Base-by-base conservation (phyloP, 768 basidiomycete species). In the Hypholoma sublateritium region DNA sequence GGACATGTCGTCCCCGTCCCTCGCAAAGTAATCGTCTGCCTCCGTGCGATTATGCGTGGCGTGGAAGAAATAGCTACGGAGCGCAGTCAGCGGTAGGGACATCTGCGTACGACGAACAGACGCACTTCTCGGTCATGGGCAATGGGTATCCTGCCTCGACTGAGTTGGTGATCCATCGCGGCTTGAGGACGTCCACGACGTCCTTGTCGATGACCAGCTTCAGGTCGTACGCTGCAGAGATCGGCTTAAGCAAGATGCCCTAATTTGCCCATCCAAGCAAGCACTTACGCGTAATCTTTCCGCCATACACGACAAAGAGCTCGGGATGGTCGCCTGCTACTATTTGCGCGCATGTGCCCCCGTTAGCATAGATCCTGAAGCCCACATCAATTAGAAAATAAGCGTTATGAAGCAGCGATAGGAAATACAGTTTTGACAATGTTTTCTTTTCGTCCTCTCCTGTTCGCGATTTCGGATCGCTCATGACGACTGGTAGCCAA, bases 121-220 rank as follows among this genome's bases (percentile, higher is more conserved):
- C 65, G 48, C 64, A 94, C 93, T 83, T 88, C 71, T 87, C 86
- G 37, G 70, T 77, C 57, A 95, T 72, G 1, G 91, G 87, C 24
- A 84, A 70, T 17, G 77, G 74, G 56, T 81, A 74, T 11, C 78
- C 80, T 25, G 75, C 73, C 5, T 78, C 75, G n/a, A 95, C 77
- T 21, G 88, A 95, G 65, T 94, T 91, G 36, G 77, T 66, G 53
- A 98, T 76, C 94, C 95, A 98, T 25, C 80, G 73, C 0, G 95
- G 92, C 54, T 81, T 86, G 57, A 96, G 73, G 49, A 96, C 84
- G 60, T 93, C 88, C 54, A 85, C 75, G 0, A 77, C 75, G 3
- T 80, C 87, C 63, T 90, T 91, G 55, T 87, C 79, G 50, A 93
- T 86, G 54, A 90, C 71, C 53, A 84, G 70, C 68, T 83, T 87